Evolutionary conservation across 345 rosid species (phyloP).

Genomic region (Luvunga scandens): DNA sequence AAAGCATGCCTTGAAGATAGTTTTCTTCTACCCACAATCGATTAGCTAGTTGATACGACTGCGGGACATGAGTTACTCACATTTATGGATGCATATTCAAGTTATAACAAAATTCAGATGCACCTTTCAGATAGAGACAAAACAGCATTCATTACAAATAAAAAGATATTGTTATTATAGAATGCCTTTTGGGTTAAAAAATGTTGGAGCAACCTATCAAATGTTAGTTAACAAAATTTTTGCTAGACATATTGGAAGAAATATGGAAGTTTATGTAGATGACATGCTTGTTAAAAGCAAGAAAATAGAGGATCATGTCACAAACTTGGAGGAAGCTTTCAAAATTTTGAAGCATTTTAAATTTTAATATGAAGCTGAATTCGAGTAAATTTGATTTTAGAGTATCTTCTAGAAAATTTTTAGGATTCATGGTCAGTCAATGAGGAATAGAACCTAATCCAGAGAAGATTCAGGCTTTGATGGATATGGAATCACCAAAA

Average conservation of each 20-base stretch:
- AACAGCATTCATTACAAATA: neutral
- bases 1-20: neutral
- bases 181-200: neutral
- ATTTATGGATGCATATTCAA: neutral
- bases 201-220: neutral
- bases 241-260: accelerated
- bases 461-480: too few relatives aligned
- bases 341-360: too few relatives aligned
- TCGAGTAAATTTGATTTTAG: neutral
- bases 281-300: neutral
- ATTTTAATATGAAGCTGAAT: neutral
- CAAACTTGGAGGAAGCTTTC: neutral
- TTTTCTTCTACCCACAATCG: accelerated
- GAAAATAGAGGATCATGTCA: neutral
- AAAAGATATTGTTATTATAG: too few relatives aligned
- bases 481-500: too few relatives aligned
- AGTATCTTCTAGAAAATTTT: neutral
- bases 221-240: neutral
- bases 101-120: neutral
- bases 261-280: neutral
- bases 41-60: neutral
- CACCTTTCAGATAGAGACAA: neutral
- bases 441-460: too few relatives aligned
- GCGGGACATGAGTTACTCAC: neutral
- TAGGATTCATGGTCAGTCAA: neutral